phyloP scores from a whole-genome alignment of 192 early-diverging fungal species.

The Allomyces arbusculus region DNA sequence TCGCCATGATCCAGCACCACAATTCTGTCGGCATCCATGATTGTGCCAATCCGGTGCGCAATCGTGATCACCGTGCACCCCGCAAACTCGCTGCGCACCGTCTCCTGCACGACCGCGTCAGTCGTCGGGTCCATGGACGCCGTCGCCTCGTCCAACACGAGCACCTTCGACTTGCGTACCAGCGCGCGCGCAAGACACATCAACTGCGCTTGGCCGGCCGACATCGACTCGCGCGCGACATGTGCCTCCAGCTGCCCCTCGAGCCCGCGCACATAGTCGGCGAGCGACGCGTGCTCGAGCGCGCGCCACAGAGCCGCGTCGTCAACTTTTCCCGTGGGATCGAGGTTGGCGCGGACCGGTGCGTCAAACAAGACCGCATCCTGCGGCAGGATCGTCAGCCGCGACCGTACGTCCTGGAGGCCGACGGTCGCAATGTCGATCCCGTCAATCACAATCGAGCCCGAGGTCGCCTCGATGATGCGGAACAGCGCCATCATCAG shows the following conservation, averaged over 20 bases:
- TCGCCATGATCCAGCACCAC: constrained; percentile 57
- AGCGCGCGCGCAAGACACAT: constrained; percentile 39
- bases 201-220: constrained; percentile 36
- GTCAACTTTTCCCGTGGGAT: constrained; percentile 23
- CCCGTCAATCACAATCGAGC: constrained; percentile 34
- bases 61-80: constrained; percentile 37
- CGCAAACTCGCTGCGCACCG: too few relatives aligned
- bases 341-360: constrained; percentile 22
- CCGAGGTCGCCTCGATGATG: constrained; percentile 35
- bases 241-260: constrained; percentile 9
- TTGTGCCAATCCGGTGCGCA: constrained; percentile 76
- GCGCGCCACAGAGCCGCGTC: constrained; percentile 28
- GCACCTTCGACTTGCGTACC: constrained; percentile 21
- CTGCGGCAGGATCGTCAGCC: constrained; percentile 48
- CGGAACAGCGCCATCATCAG: constrained; percentile 42
- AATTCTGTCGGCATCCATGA: constrained; percentile 67
- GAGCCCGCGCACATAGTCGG: constrained; percentile 15
- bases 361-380: not conserved
- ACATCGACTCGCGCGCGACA: constrained; percentile 8
- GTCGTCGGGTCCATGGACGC: constrained; percentile 36
- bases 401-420: constrained; percentile 27
- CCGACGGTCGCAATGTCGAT: constrained; percentile 33
- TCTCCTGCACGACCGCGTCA: constrained; percentile 7
- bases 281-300: constrained; percentile 29
- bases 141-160: constrained; percentile 51